phyloP scores from a whole-genome alignment of 768 basidiomycete genomes.

The Panellus pusillus region DNA sequence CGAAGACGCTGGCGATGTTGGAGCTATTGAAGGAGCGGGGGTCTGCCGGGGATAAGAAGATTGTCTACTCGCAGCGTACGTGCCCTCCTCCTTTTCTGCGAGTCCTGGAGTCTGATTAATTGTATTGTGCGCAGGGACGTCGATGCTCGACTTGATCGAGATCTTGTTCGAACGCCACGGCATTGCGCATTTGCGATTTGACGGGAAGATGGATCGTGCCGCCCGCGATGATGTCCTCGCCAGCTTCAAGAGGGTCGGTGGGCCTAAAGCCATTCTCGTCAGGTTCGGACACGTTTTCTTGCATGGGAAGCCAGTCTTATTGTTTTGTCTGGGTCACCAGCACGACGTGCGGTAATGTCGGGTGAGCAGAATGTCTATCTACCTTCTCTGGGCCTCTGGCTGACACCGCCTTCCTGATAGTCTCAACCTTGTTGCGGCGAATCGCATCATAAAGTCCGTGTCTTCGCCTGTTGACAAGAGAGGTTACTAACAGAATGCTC shows the following conservation, averaged over 20 bases:
- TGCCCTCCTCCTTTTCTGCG: not conserved
- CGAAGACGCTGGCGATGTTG: slow-evolving; percentile 66
- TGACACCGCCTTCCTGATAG: slow-evolving; percentile 22
- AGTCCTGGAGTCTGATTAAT: not conserved
- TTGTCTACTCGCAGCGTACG: slow-evolving; percentile 71
- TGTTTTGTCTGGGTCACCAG: slow-evolving; percentile 26
- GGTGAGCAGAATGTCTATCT: slow-evolving; percentile 28
- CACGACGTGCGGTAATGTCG: slow-evolving; percentile 70
- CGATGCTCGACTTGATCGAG: slow-evolving; percentile 68
- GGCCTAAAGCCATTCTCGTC: slow-evolving; percentile 65
- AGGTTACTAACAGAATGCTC: not conserved
- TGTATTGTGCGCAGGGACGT: slow-evolving; percentile 55
- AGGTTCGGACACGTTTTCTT: slow-evolving; percentile 39
- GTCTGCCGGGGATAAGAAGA: slow-evolving; percentile 63
- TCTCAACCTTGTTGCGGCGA: slow-evolving; percentile 64
- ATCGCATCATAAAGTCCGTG: slow-evolving; percentile 66
- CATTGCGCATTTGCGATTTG: slow-evolving; percentile 59
- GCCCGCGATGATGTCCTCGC: slow-evolving; percentile 50
- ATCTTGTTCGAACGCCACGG: slow-evolving; percentile 59
- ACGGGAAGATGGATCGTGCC: slow-evolving; percentile 64
- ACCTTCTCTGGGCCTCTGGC: not conserved
- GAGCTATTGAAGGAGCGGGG: slow-evolving; percentile 59
- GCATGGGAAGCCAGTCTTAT: not conserved
- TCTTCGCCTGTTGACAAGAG: not conserved
- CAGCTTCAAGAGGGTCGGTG: slow-evolving; percentile 53